Evolutionary conservation across 768 basidiomycete species (phyloP), one percentile per base, ranked within the genome.

Genomic region (Rickenella mellea): DNA sequence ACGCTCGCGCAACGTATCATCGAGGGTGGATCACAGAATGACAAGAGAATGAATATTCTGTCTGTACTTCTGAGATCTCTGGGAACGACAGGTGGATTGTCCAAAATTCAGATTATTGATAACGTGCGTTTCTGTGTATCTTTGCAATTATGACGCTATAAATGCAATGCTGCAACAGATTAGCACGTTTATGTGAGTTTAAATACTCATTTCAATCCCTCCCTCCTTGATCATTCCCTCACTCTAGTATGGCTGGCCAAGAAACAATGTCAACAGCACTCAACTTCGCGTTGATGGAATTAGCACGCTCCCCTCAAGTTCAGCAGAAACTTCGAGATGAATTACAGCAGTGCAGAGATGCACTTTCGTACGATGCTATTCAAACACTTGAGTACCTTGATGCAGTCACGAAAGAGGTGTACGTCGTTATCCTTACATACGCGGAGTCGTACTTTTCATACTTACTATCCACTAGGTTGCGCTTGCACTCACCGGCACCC

Each of bases 391-490:
- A 57, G 25, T 66, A 57, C 49, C 55, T 68, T 24, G 67, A 70
- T 45, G 69, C 69, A n/a, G 62, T 69, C 36, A 54, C 62, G 30
- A 64, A 63, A 50, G 69, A 69, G 55, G 61, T 57, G 60, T 60
- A 46, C 37, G 60, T 51, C 11, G 22, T 44, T 30, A 21, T 21
- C 19, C 40, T 27, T n/a, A n/a, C n/a, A n/a, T n/a, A n/a, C n/a
- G n/a, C n/a, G n/a, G n/a, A n/a, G n/a, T n/a, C n/a, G n/a, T n/a
- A n/a, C n/a, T n/a, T n/a, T n/a, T n/a, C n/a, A n/a, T n/a, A n/a
- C n/a, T n/a, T n/a, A n/a, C n/a, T n/a, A n/a, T n/a, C n/a, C n/a
- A n/a, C n/a, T n/a, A n/a, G n/a, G n/a, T n/a, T n/a, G n/a, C 39
- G 44, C 11, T 5, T 40, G 24, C 29, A 45, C 19, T 15, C 39